phyloP scores from a whole-genome alignment of 768 basidiomycete genomes.

The Atractiella rhizophila region DNA sequence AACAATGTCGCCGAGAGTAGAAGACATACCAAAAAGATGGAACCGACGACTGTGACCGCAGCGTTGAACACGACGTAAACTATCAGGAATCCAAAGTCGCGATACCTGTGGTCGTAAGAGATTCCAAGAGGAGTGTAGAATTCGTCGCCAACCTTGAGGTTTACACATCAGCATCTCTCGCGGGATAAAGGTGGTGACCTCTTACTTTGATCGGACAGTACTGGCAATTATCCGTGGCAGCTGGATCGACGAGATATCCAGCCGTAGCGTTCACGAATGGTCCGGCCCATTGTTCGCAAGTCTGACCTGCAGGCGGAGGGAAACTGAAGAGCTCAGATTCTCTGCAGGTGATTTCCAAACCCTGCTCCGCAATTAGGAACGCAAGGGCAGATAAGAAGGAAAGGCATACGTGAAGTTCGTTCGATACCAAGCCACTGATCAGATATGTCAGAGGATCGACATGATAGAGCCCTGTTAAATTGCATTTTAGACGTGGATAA shows the following conservation, averaged over 20 bases:
- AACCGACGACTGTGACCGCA: constrained; percentile 11
- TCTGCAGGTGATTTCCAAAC: constrained; percentile 25
- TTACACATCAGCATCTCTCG: too few relatives aligned
- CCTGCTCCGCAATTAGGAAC: background rate
- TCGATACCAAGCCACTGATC: constrained; percentile 46
- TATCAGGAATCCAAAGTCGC: constrained; percentile 14
- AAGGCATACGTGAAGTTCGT: constrained; percentile 50
- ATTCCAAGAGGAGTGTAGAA: constrained; percentile 48
- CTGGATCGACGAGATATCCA: constrained; percentile 48
- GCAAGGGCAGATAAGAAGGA: constrained; percentile 25
- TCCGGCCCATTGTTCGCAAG: constrained; percentile 44
- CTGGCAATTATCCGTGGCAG: constrained; percentile 35
- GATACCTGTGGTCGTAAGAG: constrained; percentile 22
- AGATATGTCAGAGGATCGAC: constrained; percentile 39
- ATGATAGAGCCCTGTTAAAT: background rate
- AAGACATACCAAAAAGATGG: too few relatives aligned
- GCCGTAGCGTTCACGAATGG: constrained; percentile 37
- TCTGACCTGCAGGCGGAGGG: constrained; percentile 46
- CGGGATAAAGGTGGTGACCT: background rate
- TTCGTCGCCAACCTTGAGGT: constrained; percentile 34
- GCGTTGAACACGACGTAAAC: constrained; percentile 32
- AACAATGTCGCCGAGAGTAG: too few relatives aligned
- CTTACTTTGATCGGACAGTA: constrained; percentile 39
- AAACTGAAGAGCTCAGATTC: constrained; percentile 45
- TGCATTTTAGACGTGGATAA: background rate